These are phyloP conservation scores for Termitomyces sp. DNA, from an alignment of 768 basidiomycete genomes.

Conservation along the genomic window DNA sequence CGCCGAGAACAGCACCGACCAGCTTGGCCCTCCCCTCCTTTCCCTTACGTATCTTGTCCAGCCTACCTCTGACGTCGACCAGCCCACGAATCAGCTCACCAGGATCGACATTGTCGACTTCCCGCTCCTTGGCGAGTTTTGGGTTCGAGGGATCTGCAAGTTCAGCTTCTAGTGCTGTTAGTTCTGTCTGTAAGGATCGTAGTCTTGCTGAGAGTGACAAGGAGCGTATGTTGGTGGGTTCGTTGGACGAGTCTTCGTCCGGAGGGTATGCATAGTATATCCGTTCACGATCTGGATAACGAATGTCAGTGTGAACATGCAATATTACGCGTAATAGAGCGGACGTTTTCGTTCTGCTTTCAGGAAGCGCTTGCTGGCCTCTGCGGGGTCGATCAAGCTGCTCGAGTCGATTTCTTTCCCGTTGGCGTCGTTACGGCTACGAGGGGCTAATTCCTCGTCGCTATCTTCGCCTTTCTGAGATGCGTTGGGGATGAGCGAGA, in stretches of 20 bases:
- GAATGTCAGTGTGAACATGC: not conserved
- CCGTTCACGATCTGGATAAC: constrained; percentile 43
- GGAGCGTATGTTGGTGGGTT: constrained; percentile 32
- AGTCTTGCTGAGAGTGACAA: constrained; percentile 59
- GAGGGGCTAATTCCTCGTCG: constrained; percentile 60
- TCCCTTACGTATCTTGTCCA: constrained; percentile 65
- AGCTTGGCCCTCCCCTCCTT: constrained; percentile 66
- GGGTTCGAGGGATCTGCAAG: constrained; percentile 81
- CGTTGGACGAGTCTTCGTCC: constrained; percentile 41
- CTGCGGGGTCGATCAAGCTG: constrained; percentile 60
- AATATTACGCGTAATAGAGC: constrained; percentile 30
- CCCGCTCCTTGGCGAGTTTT: constrained; percentile 54
- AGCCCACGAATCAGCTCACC: constrained; percentile 76
- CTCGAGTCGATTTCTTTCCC: constrained; percentile 69
- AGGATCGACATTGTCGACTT: constrained; percentile 63
- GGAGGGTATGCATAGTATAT: constrained; percentile 70
- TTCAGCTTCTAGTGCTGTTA: constrained; percentile 77
- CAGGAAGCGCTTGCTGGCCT: constrained; percentile 69
- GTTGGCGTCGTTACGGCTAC: constrained; percentile 38
- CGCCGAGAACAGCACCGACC: constrained; percentile 55
- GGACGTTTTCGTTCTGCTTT: constrained; percentile 64
- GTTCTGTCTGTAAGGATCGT: constrained; percentile 70
- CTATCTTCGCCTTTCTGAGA: constrained; percentile 59
- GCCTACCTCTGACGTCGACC: constrained; percentile 67
- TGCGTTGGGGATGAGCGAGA: constrained; percentile 9